Base-by-base conservation (phyloP, 345 rosid genomes). In the Eucalyptus dawsonii region DNA sequence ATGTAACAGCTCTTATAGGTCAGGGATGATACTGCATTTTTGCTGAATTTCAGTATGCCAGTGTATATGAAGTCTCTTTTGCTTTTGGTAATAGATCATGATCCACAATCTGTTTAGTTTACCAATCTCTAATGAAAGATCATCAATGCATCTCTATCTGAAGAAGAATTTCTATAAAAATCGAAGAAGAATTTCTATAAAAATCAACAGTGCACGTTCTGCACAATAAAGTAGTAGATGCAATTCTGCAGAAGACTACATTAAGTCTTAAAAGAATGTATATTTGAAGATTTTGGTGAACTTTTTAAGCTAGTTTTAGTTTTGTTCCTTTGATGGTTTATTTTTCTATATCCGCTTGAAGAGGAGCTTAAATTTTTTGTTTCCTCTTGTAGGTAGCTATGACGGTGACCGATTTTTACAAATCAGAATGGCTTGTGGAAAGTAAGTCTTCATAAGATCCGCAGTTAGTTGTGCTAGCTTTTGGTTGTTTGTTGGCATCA, bases 371-470 rank as follows among this genome's bases (percentile, higher is more conserved):
- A 80, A 44, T 72, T 81, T 44, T 44, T 89, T 51, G 27, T 87
- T 87, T 87, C 83, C 87, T 88, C 54, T 88, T 81, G 88, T 96
- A 97, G 99, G 94, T 91, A 93, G 93, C 91, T 97, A 97, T 88
- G 98, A 94, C 54, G 98, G 98, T 87, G 90, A 96, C 90, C 92
- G 90, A 15, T 97, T 97, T 80, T 97, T 88, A 96, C 97, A 47
- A 91, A 88, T 90, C 93, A 94, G 89, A 93, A 96, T 86, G 96
- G 96, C 81, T 89, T 94, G 88, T 94, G 94, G 98, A 95, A 96
- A 94, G 99, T 96, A 94, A 95, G 99, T 95, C 37, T 88, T 37
- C 47, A 76, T 76, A 21, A 76, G 9, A 76, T 76, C 83, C 2
- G 9, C 83, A 76, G 45, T 37, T 19, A 72, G 45, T 37, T 37